phyloP scores from a whole-genome alignment of 768 basidiomycete genomes.

The Suillus paluster region DNA sequence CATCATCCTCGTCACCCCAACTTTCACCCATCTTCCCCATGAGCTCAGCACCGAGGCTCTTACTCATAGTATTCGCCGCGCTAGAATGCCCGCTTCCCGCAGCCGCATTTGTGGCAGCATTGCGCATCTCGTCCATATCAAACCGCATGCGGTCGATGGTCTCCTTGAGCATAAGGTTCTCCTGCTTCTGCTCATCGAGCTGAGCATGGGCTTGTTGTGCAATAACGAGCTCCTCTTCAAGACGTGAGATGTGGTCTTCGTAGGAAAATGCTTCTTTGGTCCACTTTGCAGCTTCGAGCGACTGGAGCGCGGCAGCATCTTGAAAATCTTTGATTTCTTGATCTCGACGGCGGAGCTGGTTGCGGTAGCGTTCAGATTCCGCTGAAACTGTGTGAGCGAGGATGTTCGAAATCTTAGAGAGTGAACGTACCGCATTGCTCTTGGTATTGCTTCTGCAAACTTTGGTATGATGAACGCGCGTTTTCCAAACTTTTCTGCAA shows the following conservation, averaged over 20 bases:
- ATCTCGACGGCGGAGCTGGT: constrained; percentile 74
- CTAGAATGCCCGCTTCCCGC: constrained; percentile 51
- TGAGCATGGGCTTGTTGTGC: constrained; percentile 75
- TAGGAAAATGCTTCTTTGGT: constrained; percentile 68
- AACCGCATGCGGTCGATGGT: constrained; percentile 94
- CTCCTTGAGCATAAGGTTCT: constrained; percentile 91
- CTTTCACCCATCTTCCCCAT: constrained; percentile 59
- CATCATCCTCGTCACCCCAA: constrained; percentile 49
- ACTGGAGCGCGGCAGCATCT: constrained; percentile 61
- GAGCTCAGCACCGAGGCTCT: constrained; percentile 77
- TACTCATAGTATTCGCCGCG: constrained; percentile 61
- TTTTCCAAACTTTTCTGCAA: constrained; percentile 75
- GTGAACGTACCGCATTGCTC: constrained; percentile 77
- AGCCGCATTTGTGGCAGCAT: constrained; percentile 42
- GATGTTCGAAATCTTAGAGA: not conserved
- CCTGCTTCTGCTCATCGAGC: constrained; percentile 92
- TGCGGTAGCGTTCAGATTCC: constrained; percentile 79
- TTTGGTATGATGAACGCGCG: constrained; percentile 71
- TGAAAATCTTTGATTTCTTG: constrained; percentile 68
- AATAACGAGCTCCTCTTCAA: constrained; percentile 73
- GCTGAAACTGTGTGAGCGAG: constrained; percentile 41
- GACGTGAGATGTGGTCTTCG: constrained; percentile 68
- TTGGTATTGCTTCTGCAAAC: constrained; percentile 84
- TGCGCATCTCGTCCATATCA: constrained; percentile 91
- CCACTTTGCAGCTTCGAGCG: constrained; percentile 70